Base-by-base conservation (phyloP, 192 early-diverging fungal genomes). In the Backusella australiensis region DNA sequence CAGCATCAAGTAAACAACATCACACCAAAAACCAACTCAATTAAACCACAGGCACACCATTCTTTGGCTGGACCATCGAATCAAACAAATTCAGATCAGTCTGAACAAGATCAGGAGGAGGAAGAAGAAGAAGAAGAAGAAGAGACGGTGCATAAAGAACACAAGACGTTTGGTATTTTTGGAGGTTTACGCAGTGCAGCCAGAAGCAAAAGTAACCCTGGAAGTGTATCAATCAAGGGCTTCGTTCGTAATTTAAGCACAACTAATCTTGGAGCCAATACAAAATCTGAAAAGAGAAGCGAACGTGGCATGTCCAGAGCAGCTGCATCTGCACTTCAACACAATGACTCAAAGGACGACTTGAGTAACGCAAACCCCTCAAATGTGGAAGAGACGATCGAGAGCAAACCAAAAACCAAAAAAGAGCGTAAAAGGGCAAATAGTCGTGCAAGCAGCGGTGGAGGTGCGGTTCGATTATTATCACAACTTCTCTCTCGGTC, bases 11-110 rank as follows among this genome's bases (percentile, higher is more conserved):
- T 23, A 12, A 63, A 63, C 4, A 14, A 14, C 12, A 63, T 29
- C 4, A 63, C 4, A 63, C 26, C 56, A 29, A 26, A 63, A 63
- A 63, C 21, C 12, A 63, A 26, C 4, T 14, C 26, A 29, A 63
- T 63, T 29, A 9, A 29, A 63, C 56, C 26, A 26, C 56, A 63
- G 23, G 1, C 12, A 63, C 12, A 23, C 11, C 56, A 26, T 63
- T 63, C 56, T 63, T 29, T 63, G 56, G 56, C 56, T 63, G 56
- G 56, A 63, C 56, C 56, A 63, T 63, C 12, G 56, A 63, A 63
- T 63, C 23, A 63, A 63, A 29, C 56, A 1, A 63, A 63, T 26
- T 26, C 1, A 9, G 2, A 63, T 63, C 21, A 26, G 3, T 14
- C 19, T 12, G 56, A 63, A 63, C 23, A 12, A 3, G 12, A 63